A percentile compares a stretch with the other conserved stretches of the same genome.
phyloP scores from a whole-genome alignment of 2,329 filamentous ascomycete species.

The Talaromyces sp. region DNA sequence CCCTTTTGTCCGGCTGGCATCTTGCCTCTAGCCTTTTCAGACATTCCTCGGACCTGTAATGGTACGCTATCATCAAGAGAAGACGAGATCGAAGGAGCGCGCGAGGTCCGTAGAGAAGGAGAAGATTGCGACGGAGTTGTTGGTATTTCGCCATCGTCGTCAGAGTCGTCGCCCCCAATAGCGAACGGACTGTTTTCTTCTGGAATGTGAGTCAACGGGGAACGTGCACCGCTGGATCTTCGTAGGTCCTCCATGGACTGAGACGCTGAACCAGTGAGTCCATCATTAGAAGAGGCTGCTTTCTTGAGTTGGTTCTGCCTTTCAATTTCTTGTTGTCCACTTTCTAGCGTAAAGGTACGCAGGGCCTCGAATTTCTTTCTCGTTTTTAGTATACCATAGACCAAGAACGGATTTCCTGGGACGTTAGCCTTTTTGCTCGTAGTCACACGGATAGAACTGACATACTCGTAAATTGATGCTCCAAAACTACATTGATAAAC shows the following conservation, averaged over 20 bases:
- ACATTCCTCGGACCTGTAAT: conserved; percentile 84
- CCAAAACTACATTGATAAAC: conserved; percentile 83
- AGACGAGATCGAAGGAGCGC: conserved; percentile 67
- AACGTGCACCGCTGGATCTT: conserved; percentile 51
- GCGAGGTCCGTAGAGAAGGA: conserved; percentile 54
- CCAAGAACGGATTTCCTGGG: conserved; percentile 73
- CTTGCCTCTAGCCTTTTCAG: conserved; percentile 94
- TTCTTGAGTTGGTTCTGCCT: conserved; percentile 70
- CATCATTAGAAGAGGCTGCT: conserved; percentile 50
- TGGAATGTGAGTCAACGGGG: conserved; percentile 66
- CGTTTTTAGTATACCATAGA: conserved; percentile 76
- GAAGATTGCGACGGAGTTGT: conserved; percentile 61
- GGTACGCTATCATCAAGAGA: conserved; percentile 76
- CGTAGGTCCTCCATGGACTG: conserved; percentile 43
- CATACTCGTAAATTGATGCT: conserved; percentile 79
- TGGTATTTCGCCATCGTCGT: conserved; percentile 59
- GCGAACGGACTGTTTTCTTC: conserved; percentile 81
- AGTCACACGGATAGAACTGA: conserved; percentile 17
- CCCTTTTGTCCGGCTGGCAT: conserved; percentile 79
- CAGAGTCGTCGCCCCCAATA: conserved; percentile 75
- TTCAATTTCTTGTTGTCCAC: conserved; percentile 87
- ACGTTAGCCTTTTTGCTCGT: conserved; percentile 25
- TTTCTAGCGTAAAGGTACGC: conserved; percentile 85
- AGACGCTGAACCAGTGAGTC: conserved; percentile 37
- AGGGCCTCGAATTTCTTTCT: conserved; percentile 81